Percentiles rank a stretch among this genome's conserved stretches.
Evolutionary conservation across 2,329 filamentous ascomycete species (phyloP).

Genomic region (Fusarium nodosum): DNA sequence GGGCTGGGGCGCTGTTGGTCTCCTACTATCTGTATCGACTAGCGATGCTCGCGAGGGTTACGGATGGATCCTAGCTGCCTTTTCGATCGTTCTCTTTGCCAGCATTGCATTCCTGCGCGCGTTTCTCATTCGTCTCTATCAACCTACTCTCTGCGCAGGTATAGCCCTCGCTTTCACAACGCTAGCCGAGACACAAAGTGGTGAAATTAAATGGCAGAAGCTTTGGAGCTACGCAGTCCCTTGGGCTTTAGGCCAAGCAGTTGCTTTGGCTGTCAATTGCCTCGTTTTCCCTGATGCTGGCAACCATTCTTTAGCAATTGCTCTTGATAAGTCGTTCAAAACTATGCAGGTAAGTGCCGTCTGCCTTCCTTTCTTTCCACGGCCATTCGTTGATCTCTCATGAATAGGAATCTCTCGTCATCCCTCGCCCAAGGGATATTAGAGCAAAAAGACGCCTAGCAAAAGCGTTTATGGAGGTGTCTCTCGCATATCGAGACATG

Average conservation of each 20-base stretch:
- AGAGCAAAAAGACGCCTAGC: conserved; percentile 60
- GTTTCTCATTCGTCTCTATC: conserved; percentile 69
- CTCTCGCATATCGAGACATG: conserved; percentile 68
- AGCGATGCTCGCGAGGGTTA: conserved; percentile 61
- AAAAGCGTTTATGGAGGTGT: conserved; percentile 68
- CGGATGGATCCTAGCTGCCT: conserved; percentile 68
- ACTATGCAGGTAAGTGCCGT: conserved; percentile 59
- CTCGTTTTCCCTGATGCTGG: conserved; percentile 68
- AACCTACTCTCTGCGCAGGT: conserved; percentile 67
- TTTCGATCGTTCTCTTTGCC: conserved; percentile 67
- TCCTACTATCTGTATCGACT: conserved; percentile 67
- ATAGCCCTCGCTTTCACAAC: conserved; percentile 68
- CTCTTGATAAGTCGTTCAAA: conserved; percentile 62
- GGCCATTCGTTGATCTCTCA: not conserved
- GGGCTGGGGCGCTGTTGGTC: conserved; percentile 67
- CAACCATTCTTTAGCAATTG: conserved; percentile 63
- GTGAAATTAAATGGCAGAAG: conserved; percentile 63
- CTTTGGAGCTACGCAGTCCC: conserved; percentile 67
- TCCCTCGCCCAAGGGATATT: conserved; percentile 50
- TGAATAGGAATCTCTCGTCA: conserved; percentile 52
- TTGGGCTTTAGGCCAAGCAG: conserved; percentile 68
- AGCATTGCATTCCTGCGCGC: conserved; percentile 66
- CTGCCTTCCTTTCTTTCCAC: not conserved
- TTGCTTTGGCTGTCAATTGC: conserved; percentile 64
- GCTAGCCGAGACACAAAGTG: conserved; percentile 62